Conservation (phyloP, 805 yeast genomes). For the Torulaspora franciscae region DNA sequence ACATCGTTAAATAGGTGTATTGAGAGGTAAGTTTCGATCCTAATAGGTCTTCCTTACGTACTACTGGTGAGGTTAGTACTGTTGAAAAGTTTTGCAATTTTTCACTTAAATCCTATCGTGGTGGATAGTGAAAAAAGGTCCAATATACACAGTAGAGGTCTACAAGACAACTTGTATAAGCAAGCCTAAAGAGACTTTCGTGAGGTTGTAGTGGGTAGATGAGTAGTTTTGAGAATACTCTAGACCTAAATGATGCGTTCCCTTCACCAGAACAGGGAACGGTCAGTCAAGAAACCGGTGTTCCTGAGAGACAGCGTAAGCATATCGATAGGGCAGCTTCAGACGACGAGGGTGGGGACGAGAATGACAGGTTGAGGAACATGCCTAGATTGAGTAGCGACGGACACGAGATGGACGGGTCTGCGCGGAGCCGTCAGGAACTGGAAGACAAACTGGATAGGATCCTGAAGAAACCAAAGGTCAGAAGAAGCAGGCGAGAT, state of each 20-base stretch:
- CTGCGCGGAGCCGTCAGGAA: conserved; percentile 56
- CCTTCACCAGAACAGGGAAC: conserved; percentile 3
- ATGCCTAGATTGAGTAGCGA: conserved; percentile 8
- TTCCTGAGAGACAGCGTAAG: conserved; percentile 28
- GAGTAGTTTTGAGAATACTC: conserved; percentile 8
- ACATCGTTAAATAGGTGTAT: conserved; percentile 30
- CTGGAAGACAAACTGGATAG: conserved; percentile 79
- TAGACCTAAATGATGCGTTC: neutral
- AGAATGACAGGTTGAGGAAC: conserved; percentile 10
- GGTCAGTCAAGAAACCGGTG: conserved; percentile 1
- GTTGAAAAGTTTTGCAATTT: conserved; percentile 5
- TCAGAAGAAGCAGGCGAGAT: conserved; percentile 62
- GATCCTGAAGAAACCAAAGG: conserved; percentile 61
- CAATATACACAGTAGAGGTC: neutral
- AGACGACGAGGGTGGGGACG: conserved; percentile 22
- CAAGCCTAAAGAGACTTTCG: neutral
- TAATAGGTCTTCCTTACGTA: neutral
- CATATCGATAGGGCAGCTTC: conserved; percentile 25
- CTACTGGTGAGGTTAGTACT: neutral
- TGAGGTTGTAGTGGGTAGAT: neutral
- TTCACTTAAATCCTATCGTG: neutral
- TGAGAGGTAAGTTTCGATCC: conserved; percentile 1
- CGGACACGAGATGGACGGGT: conserved; percentile 26
- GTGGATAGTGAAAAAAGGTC: conserved; percentile 4
- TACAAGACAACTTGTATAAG: neutral